Evolutionary conservation across 2,329 filamentous ascomycete species (phyloP), one percentile per base, ranked within the genome.

Genomic region (Didymella arachidicola): DNA sequence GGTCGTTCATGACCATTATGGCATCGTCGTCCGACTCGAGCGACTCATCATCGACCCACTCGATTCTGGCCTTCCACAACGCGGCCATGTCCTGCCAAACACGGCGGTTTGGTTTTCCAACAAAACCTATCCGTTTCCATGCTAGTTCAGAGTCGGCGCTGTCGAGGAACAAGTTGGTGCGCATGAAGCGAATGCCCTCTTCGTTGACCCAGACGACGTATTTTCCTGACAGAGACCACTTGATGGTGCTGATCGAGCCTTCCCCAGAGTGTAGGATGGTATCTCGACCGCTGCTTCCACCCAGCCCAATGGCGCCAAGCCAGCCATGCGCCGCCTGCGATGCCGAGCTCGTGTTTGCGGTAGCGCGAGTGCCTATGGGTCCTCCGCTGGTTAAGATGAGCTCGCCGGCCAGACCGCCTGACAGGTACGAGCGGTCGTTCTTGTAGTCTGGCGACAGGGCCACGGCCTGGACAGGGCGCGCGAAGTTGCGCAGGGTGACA

Each of bases 151-250:
- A 80, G 70, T 96, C 90, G 12, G 84, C 84, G 62, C 82, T 87
- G 6, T 96, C 92, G 5, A 97, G 83, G 66, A 93, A 87, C 19
- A 96, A 73, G 73, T 95, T 92, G 4, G 92, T 92, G 36, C 95
- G 87, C 93, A 98, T 98, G 60, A 99, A 95, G 76, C 97, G 97
- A 74, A 98, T 96, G 4, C 95, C 95, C 70, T 96, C 90, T 77
- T 99, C 95, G 71, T 98, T 99, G 39, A 96, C 84, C 95, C 95
- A 99, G 0, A 89, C 91, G 1, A 97, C 90, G 71, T 93, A 98
- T 78, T 90, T 95, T 0, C 95, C 94, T 0, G 92, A 94, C 39
- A 94, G 76, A 0, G 94, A 98, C 93, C 94, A 99, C 76, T 96
- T 94, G 72, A 99, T 95, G 3, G 89, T 90, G 73, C 87, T 94